Percentiles rank a stretch among this genome's conserved stretches.
Evolutionary conservation across 768 basidiomycete species (phyloP).

Genomic region (Sutorius australiensis): DNA sequence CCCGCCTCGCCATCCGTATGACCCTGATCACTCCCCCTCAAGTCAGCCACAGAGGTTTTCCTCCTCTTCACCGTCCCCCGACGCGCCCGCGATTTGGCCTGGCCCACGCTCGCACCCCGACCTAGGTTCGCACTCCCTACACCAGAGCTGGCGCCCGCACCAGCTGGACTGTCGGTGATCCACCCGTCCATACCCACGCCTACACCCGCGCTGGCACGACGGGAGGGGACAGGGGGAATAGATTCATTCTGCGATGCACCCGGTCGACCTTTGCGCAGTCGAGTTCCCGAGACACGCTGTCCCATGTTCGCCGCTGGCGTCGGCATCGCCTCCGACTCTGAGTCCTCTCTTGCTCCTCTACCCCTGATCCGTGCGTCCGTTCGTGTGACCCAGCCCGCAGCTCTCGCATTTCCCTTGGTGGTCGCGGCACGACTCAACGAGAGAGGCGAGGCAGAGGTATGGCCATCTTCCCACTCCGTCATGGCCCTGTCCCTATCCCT

Average conservation of each 20-base stretch:
- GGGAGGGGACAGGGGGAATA: background rate
- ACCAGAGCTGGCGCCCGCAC: background rate
- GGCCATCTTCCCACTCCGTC: slow-evolving; percentile 11
- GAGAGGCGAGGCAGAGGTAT: background rate
- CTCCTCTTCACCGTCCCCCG: slow-evolving; percentile 6
- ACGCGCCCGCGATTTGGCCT: slow-evolving; percentile 1
- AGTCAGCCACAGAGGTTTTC: slow-evolving; percentile 23
- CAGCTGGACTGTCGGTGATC: slow-evolving; percentile 12
- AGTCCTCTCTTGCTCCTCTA: background rate
- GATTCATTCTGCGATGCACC: background rate
- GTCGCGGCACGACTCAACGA: background rate
- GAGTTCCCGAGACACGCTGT: background rate
- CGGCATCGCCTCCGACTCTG: slow-evolving; percentile 15
- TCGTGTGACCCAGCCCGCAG: slow-evolving; percentile 26
- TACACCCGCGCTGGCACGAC: background rate
- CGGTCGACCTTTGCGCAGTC: slow-evolving; percentile 20
- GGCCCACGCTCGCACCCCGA: background rate
- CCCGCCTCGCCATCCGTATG: slow-evolving; percentile 28
- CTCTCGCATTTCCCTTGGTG: background rate
- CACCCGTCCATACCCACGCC: slow-evolving; percentile 19
- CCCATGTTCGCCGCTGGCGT: background rate
- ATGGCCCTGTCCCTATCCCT: background rate
- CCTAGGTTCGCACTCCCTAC: background rate
- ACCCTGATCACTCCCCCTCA: slow-evolving; percentile 26
- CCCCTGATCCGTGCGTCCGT: slow-evolving; percentile 23